A percentile compares a stretch with the other conserved stretches of the same genome.
Evolutionary conservation across 805 yeast species (phyloP).

Genomic region (Candida boleticola): DNA sequence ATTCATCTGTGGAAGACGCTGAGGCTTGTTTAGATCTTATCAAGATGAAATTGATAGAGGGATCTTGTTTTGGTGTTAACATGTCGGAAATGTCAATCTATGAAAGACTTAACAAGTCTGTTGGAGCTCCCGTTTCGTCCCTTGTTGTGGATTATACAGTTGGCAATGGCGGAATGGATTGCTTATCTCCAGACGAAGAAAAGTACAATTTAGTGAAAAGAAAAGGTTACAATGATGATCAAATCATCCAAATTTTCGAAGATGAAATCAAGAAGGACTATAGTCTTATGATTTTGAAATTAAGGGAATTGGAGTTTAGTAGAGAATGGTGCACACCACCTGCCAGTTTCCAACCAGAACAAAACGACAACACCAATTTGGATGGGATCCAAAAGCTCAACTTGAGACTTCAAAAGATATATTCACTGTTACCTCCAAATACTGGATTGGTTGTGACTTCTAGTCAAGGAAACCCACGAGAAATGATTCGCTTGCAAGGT

Average conservation of each 20-base stretch:
- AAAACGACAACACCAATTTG: slow-evolving; percentile 8
- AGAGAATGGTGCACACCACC: slow-evolving; percentile 24
- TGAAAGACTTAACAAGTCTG: slow-evolving; percentile 15
- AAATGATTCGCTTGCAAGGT: slow-evolving; percentile 45
- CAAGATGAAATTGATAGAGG: slow-evolving; percentile 66
- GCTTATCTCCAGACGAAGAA: slow-evolving; percentile 15
- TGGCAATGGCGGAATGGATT: background rate
- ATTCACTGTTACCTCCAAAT: slow-evolving; percentile 52
- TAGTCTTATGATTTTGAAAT: slow-evolving; percentile 47
- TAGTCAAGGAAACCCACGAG: slow-evolving; percentile 60
- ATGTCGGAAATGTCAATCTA: slow-evolving; percentile 24
- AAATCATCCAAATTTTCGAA: slow-evolving; percentile 44
- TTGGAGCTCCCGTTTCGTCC: slow-evolving; percentile 3
- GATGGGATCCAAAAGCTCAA: slow-evolving; percentile 35
- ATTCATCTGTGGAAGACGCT: slow-evolving; percentile 87
- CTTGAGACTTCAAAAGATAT: slow-evolving; percentile 45
- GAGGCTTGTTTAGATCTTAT: slow-evolving; percentile 74
- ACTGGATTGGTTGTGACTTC: slow-evolving; percentile 61
- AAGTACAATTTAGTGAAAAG: slow-evolving; percentile 21
- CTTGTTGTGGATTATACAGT: slow-evolving; percentile 3
- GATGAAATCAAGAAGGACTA: slow-evolving; percentile 39
- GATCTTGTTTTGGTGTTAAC: slow-evolving; percentile 57
- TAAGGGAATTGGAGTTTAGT: slow-evolving; percentile 58
- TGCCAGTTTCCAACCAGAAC: slow-evolving; percentile 9
- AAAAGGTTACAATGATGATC: slow-evolving; percentile 58